phyloP scores from a whole-genome alignment of 208 protist genomes.

The Leishmania mexicana region DNA sequence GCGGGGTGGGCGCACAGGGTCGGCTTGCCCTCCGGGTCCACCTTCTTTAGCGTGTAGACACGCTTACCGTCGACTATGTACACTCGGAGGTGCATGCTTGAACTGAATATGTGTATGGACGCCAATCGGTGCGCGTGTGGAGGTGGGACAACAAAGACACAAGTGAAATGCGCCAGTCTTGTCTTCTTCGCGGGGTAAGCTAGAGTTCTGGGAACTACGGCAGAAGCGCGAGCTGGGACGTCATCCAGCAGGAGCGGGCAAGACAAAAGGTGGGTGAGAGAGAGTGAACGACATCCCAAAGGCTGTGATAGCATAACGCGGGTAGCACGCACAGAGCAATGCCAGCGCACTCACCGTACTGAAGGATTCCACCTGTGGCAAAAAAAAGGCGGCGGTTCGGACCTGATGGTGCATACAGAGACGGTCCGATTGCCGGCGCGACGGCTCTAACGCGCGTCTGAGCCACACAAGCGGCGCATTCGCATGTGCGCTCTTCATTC shows the following conservation, averaged over 20 bases:
- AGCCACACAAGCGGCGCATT: background rate
- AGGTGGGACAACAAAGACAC: background rate
- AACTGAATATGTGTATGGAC: background rate
- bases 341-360: background rate
- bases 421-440: background rate
- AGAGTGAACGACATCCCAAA: background rate
- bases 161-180: background rate
- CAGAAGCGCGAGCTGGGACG: background rate
- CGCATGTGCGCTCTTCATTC: background rate
- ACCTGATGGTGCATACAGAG: background rate
- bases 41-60: constrained; percentile 93
- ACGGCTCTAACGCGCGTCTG: background rate
- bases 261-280: background rate
- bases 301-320: too few relatives aligned
- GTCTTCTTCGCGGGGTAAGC: background rate
- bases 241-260: background rate
- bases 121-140: background rate
- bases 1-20: constrained; percentile 92
- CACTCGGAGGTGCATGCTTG: constrained; percentile 81
- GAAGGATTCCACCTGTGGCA: background rate
- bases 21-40: constrained; percentile 86
- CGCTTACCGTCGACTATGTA: constrained; percentile 88
- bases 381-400: background rate
- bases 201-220: background rate
- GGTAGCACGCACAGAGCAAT: background rate